Percentiles rank a stretch among this genome's conserved stretches.
Evolutionary conservation across 352 stramenopile genomes (phyloP).

Genomic region (Pythium rishiriense): DNA sequence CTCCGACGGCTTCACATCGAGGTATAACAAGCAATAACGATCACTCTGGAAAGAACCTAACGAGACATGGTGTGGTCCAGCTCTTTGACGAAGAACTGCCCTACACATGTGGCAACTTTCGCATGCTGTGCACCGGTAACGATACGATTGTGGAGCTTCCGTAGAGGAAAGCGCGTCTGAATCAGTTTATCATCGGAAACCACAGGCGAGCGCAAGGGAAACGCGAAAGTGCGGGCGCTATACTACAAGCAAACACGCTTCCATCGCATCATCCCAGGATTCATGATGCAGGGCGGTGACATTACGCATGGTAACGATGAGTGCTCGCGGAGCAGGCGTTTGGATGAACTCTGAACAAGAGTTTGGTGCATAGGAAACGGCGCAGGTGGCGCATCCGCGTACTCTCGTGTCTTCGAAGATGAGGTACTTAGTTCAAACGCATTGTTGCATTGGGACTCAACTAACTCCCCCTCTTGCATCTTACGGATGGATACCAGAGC

Average conservation of each 20-base stretch:
- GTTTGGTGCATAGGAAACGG: conserved; percentile 67
- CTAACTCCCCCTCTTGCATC: neutral
- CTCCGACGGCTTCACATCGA: conserved; percentile 67
- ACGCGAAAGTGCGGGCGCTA: conserved; percentile 43
- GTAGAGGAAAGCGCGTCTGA: neutral
- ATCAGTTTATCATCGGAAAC: too few species aligned
- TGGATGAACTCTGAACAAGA: too few species aligned
- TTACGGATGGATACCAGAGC: conserved; percentile 55
- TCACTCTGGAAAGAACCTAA: conserved; percentile 20
- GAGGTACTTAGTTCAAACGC: conserved; percentile 53
- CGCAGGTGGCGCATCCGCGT: conserved; percentile 93
- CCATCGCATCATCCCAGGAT: conserved; percentile 98
- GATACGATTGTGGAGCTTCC: neutral
- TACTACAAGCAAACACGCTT: conserved; percentile 96
- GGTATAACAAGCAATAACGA: conserved; percentile 21
- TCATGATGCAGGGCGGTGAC: conserved; percentile 98
- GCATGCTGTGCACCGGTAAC: conserved; percentile 67
- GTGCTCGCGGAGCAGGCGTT: neutral
- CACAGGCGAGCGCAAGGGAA: conserved; percentile 46
- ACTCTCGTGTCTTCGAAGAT: conserved; percentile 95
- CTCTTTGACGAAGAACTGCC: conserved; percentile 78
- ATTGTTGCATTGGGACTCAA: neutral
- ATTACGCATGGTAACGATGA: conserved; percentile 73
- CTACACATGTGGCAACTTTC: conserved; percentile 66
- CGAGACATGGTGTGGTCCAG: too few species aligned